phyloP scores from a whole-genome alignment of 208 protist genomes.

The Acanthamoeba triangularis region DNA sequence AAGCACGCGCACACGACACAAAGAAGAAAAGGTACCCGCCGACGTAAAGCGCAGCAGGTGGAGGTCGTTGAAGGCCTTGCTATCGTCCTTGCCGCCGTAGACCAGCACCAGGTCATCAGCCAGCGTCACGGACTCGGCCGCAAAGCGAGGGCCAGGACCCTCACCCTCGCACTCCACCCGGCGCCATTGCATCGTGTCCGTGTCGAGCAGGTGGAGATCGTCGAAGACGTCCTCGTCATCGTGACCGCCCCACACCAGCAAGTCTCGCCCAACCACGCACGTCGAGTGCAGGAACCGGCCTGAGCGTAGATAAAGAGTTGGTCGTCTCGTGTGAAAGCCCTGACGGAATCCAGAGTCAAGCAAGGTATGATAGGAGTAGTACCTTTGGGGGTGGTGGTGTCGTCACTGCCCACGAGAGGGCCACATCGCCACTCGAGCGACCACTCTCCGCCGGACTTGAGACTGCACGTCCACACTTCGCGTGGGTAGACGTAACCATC shows the following conservation, averaged over 20 bases:
- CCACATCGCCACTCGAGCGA: not conserved
- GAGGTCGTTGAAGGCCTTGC: slow-evolving; percentile 20
- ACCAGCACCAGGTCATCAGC: not conserved
- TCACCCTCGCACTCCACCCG: not conserved
- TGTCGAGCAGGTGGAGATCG: not conserved
- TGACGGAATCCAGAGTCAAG: not conserved
- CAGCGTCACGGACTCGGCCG: not conserved
- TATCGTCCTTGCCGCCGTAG: slow-evolving; percentile 15
- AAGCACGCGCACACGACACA: not conserved
- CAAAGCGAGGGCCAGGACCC: not conserved
- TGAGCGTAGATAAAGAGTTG: not conserved
- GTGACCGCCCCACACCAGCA: not conserved
- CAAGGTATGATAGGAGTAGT: not conserved
- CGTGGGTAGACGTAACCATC: not conserved
- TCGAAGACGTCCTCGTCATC: slow-evolving; percentile 36
- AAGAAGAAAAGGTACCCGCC: too few species aligned
- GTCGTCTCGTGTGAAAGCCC: not conserved
- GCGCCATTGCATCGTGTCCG: not conserved
- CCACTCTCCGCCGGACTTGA: not conserved
- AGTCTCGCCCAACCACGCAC: not conserved
- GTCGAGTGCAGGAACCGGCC: not conserved
- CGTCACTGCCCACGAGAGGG: not conserved
- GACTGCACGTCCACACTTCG: slow-evolving; percentile 1
- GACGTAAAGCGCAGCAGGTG: not conserved
- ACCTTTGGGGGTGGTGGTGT: not conserved